A percentile compares a stretch with the other conserved stretches of the same genome.
Conservation (phyloP, 2,329 filamentous ascomycete genomes). For the Lachnum nothofagi region DNA sequence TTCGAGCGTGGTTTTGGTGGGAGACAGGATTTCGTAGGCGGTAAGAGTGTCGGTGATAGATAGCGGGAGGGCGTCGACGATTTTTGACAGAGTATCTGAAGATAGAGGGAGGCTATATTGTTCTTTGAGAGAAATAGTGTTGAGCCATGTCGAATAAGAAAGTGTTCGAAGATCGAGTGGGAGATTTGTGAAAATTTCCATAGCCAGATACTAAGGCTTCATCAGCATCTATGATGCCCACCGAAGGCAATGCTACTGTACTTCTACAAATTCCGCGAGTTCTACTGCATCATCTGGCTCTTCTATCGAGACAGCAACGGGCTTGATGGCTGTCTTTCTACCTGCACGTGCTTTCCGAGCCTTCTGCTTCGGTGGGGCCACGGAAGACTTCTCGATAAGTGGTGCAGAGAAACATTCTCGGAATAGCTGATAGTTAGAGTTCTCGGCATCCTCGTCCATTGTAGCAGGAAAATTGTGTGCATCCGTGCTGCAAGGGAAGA, state of each 20-base stretch:
- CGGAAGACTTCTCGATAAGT: conserved; percentile 57
- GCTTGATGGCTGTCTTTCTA: conserved; percentile 24
- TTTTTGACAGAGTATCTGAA: conserved; percentile 30
- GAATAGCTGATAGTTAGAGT: conserved; percentile 62
- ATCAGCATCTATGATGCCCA: neutral
- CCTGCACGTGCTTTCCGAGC: conserved; percentile 38
- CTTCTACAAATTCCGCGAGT: conserved; percentile 65
- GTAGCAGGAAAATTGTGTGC: conserved; percentile 2
- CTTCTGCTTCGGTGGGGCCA: conserved; percentile 35
- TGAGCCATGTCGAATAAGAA: conserved; percentile 52
- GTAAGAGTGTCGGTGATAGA: conserved; percentile 61
- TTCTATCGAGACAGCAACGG: conserved; percentile 5
- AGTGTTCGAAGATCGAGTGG: conserved; percentile 57
- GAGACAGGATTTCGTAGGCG: conserved; percentile 56
- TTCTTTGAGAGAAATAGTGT: conserved; percentile 44
- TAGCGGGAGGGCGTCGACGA: conserved; percentile 48
- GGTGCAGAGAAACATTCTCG: conserved; percentile 68
- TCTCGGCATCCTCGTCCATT: conserved; percentile 29
- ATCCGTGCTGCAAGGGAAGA: too few species aligned
- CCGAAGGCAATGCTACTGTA: conserved; percentile 3
- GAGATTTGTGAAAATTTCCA: conserved; percentile 61
- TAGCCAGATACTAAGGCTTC: conserved; percentile 58
- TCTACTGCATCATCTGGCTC: conserved; percentile 47
- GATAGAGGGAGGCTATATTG: conserved; percentile 56
- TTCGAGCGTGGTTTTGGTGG: conserved; percentile 39